These are phyloP conservation scores for Russula griseocarnosa DNA, from an alignment of 768 basidiomycete species.

Conservation along the genomic window DNA sequence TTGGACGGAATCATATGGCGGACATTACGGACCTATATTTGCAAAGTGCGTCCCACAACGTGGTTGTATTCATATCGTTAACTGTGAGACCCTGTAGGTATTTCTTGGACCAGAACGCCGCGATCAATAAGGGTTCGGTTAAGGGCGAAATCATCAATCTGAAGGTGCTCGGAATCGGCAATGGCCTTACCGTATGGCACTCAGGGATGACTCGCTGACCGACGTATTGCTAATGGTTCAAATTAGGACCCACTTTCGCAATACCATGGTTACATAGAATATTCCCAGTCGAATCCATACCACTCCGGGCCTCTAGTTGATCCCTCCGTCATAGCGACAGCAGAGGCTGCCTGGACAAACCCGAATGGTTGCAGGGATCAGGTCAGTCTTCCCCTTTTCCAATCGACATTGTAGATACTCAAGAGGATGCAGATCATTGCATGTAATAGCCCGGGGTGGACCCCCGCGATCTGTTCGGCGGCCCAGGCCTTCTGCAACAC, in stretches of 20 bases:
- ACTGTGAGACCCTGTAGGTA: constrained; percentile 31
- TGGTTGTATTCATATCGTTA: not conserved
- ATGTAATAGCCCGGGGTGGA: constrained; percentile 46
- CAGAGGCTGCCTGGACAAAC: constrained; percentile 43
- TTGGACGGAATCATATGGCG: constrained; percentile 59
- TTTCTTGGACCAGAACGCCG: constrained; percentile 57
- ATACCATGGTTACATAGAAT: constrained; percentile 55
- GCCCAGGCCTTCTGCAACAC: constrained; percentile 40
- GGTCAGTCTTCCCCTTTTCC: constrained; percentile 32
- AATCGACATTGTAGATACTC: not conserved
- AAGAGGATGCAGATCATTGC: constrained; percentile 41
- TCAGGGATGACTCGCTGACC: not conserved
- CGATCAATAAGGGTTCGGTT: constrained; percentile 46
- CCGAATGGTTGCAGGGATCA: constrained; percentile 49
- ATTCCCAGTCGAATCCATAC: constrained; percentile 52
- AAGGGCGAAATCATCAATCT: constrained; percentile 51
- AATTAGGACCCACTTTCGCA: constrained; percentile 42
- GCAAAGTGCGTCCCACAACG: constrained; percentile 32
- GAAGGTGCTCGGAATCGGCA: constrained; percentile 58
- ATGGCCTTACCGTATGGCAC: constrained; percentile 52
- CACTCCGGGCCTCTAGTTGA: constrained; percentile 45
- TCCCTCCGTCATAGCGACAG: constrained; percentile 38
- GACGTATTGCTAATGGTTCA: not conserved
- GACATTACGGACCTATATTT: constrained; percentile 41
- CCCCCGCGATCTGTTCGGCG: constrained; percentile 36